Evolutionary conservation across 768 basidiomycete genomes (phyloP), one percentile per base, ranked within the genome.

Genomic region (Mrakia frigida): DNA sequence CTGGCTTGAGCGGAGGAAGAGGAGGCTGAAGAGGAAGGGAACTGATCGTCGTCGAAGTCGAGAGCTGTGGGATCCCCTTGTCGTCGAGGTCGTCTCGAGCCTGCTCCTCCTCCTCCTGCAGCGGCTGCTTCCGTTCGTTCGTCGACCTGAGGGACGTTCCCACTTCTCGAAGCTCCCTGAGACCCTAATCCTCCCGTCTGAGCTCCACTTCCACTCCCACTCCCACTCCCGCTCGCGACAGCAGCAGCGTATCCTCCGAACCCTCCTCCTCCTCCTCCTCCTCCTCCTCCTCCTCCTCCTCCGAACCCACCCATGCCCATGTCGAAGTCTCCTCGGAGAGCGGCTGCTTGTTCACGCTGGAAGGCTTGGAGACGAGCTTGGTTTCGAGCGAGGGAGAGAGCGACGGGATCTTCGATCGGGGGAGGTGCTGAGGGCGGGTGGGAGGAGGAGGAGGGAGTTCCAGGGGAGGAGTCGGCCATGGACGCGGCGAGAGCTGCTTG

Each of bases 281-380:
- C 11, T 23, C 37, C 18, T 3, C 11, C 56, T 3, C 37, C 59
- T 31, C 21, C 59, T 9, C 7, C 28, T 23, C 60, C 59, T 33
- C 31, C 35, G 35, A 37, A 41, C 6, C 14, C 37, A 21, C 43
- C 73, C 11, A 56, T 13, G 25, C 18, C 46, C 23, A 16, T 50
- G n/a, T 37, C 70, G 31, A 50, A 53, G 35, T 70, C 70, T 7
- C 75, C 71, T 25, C 63, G 41, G 13, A 77, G 56, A 43, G 77
- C 77, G 0, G 59, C 72, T 9, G 72, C 72, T 39, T 77, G 77
- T 25, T 77, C 72, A 2, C 65, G 50, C 37, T 77, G 72, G 53
- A 77, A 77, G 7, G 28, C 60, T 11, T 50, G 46, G n/a, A 77
- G 71, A 39, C 46, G 50, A 18, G 61, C 61, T 23, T 74, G 72